Evolutionary conservation across 768 basidiomycete genomes (phyloP), one percentile per base, ranked within the genome.

Genomic region (Goffeauzyma gilvescens): DNA sequence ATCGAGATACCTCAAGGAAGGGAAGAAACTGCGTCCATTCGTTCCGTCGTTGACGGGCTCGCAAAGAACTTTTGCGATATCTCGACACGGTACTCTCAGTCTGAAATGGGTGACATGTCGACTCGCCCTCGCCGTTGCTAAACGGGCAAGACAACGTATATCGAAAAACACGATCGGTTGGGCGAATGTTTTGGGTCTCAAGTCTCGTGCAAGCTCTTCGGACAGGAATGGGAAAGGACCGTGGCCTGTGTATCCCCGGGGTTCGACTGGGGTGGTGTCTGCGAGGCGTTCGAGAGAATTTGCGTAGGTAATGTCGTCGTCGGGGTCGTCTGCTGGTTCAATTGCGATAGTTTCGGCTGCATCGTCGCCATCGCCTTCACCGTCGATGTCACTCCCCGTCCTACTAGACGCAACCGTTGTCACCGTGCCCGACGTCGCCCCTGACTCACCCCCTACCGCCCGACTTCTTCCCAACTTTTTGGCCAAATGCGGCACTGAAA

Each of bases 111-210:
- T 71, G 33, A 79, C 65, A 30, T 63, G 53, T 10, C 44, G 41
- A n/a, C 70, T 59, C 9, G 70, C 62, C 0, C 67, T 63, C 0
- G 75, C 73, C 24, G 58, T 51, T 1, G 67, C 60, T 37, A 82
- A 60, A 2, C 57, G 57, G 0, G 69, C 64, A 38, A 89, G 62
- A 28, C 42, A 90, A 67, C 31, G 71, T 21, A 57, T 55, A 32
- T 63, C 71, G 59, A 81, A 81, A 65, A 87, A 84, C 2, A 85
- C 81, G 49, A 93, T 70, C 1, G 87, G 87, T 54, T 90, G 87
- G 1, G 86, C 87, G 41, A 68, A 68, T 6, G 55, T 51, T 30
- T 58, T 59, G 0, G 62, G 60, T 45, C 52, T 57, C 2, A 50
- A 42, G 34, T 44, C 43, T n/a, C n/a, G n/a, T 6, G 48, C 49